Base-by-base conservation (phyloP, 2,329 filamentous ascomycete species). In the Colletotrichum filicis region DNA sequence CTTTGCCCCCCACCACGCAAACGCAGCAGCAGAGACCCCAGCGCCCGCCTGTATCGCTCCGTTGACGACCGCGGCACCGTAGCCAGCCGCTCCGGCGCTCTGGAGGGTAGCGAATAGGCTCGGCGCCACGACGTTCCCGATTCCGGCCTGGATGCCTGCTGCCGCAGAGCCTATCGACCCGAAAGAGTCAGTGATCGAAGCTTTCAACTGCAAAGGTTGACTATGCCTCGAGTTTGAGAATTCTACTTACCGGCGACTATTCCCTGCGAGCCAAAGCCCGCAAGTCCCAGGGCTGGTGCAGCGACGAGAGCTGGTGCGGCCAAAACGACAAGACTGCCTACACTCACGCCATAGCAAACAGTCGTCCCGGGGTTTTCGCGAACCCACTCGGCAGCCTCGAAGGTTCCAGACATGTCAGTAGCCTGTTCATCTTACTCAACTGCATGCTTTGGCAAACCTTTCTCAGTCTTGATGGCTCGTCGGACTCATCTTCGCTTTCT, bases 351-450 rank as follows among this genome's bases (percentile, higher is more conserved):
- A 24, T 16, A 53, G 1, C 22, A n/a, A 0, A 14, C 16, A 16
- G 57, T 57, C 24, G 28, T 59, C 4, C n/a, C 30, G 12, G 57
- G 56, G 11, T 68, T 68, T 5, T 57, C 24, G 1, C 1, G n/a
- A 19, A 30, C 22, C 63, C 63, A 66, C 0, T 12, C 24, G 19
- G 14, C 30, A 4, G 63, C 63, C 63, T 66, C 3, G 16, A 11
- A 30, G 55, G 8, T 24, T 12, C 1, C 6, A 14, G 5, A 2
- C 1, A 11, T 16, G 32, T 56, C 1, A 49, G 42, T 4, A 0
- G 19, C 19, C 1, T 49, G 16, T n/a, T 1, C 1, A 11, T 4
- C 16, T 0, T 5, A 5, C 4, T 49, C 0, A n/a, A 0, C 9
- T 19, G 19, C 16, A 49, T 19, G 19, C 7, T n/a, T 11, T 22